Percentiles rank a stretch among this genome's conserved stretches.
Conservation (phyloP, 1,284 basidiomycete genomes). For the Fomitopsis pinicola region DNA sequence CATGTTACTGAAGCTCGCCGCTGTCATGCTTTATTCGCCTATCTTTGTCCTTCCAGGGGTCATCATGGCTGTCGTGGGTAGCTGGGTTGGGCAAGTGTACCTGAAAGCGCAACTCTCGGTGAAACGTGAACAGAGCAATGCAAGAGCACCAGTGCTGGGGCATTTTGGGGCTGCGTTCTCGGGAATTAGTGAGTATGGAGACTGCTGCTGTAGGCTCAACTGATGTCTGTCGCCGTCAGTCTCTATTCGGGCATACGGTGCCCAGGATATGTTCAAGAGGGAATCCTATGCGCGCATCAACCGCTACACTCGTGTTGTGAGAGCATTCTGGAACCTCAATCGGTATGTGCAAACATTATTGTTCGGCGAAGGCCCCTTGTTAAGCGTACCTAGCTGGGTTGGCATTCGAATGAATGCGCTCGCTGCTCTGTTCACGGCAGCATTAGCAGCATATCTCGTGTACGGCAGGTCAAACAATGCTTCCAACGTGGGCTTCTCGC, state of each 20-base stretch:
- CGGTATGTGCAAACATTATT: conserved; percentile 24
- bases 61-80: conserved; percentile 36
- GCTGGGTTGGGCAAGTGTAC: conserved; percentile 40
- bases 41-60: conserved; percentile 32
- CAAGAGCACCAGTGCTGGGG: conserved; percentile 56
- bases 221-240: conserved; percentile 28
- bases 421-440: conserved; percentile 44
- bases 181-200: conserved; percentile 43
- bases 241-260: conserved; percentile 59
- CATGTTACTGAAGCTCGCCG: conserved; percentile 35
- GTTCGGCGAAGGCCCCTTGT: no score
- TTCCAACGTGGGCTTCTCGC: conserved; percentile 44
- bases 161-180: conserved; percentile 64
- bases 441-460: conserved; percentile 51
- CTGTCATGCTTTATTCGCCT: conserved; percentile 40
- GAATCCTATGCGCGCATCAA: conserved; percentile 47
- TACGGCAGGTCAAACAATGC: conserved; percentile 31
- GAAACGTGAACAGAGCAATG: conserved; percentile 67
- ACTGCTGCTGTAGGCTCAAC: not conserved
- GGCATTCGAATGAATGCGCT: conserved; percentile 47
- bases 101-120: conserved; percentile 72
- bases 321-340: conserved; percentile 53
- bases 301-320: conserved; percentile 39
- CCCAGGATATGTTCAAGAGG: conserved; percentile 42
- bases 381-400: conserved; percentile 42